Evolutionary conservation across 139 green algal species (phyloP), one percentile per base, ranked within the genome.

Genomic region (Coccomyxa sp.): DNA sequence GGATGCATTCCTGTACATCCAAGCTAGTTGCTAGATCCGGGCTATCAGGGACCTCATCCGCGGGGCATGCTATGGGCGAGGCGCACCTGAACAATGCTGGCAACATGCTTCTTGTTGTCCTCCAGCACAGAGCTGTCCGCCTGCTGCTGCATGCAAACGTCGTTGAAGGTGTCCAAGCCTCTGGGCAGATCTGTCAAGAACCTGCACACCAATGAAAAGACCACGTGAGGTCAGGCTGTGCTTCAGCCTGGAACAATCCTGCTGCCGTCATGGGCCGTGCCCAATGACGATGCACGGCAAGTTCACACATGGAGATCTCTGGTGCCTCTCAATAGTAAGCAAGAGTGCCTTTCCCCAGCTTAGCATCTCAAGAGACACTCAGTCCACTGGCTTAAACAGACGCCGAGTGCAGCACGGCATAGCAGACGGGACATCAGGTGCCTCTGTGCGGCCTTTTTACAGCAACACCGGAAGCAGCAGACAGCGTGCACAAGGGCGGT

Each of bases 151-250:
- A 78, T 40, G 41, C 73, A 78, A 7, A 8, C 0, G 41, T 78
- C 14, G 9, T 78, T 78, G 73, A 78, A 78, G 7, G 40, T 70
- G 29, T 68, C 7, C 69, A 88, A 58, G 3, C 88, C 82, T 16
- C 68, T 68, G 33, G 87, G 87, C n/a, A 91, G 76, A 68, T 91
- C 85, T 16, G 73, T 44, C 75, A 78, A 33, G 38, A 54, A 75
- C 71, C 71, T 50, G 69, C 34, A 24, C 64, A 71, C 1, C 12
- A 29, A 29, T 58, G 44, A 58, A 29, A 29, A 16, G 14, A 29
- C 14, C 44, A 58, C 16, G 14, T 58, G 44, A 58, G 12, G 44
- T 29, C 44, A 58, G 14, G 16, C 44, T 58, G 16, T 29, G 16
- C 44, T 58, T 58, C 12, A 29, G 44, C 16, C 16, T 58, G 16